Conservation (phyloP, 2,329 filamentous ascomycete species). For the Acrocalymma vagum region DNA sequence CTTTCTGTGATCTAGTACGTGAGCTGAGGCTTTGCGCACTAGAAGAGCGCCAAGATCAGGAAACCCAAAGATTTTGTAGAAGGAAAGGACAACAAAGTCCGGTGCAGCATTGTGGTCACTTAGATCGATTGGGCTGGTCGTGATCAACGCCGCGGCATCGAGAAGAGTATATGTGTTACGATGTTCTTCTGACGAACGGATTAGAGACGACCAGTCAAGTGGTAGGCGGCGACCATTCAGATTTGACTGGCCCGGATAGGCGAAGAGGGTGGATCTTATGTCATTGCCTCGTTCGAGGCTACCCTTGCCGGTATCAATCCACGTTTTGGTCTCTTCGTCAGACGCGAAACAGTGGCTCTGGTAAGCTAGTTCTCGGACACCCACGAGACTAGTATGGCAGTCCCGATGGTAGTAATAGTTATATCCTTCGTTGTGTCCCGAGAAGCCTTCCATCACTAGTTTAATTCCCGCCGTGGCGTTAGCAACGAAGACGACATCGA, state of each 20-base stretch:
- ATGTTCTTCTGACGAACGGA: slow-evolving; percentile 44
- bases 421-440: slow-evolving; percentile 71
- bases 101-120: slow-evolving; percentile 67
- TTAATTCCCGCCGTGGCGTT: slow-evolving; percentile 93
- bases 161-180: slow-evolving; percentile 72
- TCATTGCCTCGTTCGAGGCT: too few relatives aligned
- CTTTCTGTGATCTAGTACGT: slow-evolving; percentile 60
- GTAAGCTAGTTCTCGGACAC: slow-evolving; percentile 74
- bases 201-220: slow-evolving; percentile 61
- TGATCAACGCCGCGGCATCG: slow-evolving; percentile 72
- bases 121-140: slow-evolving; percentile 67
- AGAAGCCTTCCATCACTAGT: slow-evolving; percentile 79
- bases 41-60: slow-evolving; percentile 88
- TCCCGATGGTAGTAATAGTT: slow-evolving; percentile 83
- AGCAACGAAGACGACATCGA: slow-evolving; percentile 90
- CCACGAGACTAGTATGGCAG: slow-evolving; percentile 86
- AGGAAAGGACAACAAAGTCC: slow-evolving; percentile 85
- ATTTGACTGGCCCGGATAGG: slow-evolving; percentile 91
- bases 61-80: slow-evolving; percentile 97
- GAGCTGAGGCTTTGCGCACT: slow-evolving; percentile 74
- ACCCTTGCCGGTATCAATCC: slow-evolving; percentile 67
- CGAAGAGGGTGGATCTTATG: slow-evolving; percentile 61
- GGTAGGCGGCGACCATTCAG: slow-evolving; percentile 84
- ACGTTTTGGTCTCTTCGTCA: slow-evolving; percentile 70
- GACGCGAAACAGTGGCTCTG: slow-evolving; percentile 70